Conservation (phyloP, 345 rosid species). For the Gossypium raimondii region DNA sequence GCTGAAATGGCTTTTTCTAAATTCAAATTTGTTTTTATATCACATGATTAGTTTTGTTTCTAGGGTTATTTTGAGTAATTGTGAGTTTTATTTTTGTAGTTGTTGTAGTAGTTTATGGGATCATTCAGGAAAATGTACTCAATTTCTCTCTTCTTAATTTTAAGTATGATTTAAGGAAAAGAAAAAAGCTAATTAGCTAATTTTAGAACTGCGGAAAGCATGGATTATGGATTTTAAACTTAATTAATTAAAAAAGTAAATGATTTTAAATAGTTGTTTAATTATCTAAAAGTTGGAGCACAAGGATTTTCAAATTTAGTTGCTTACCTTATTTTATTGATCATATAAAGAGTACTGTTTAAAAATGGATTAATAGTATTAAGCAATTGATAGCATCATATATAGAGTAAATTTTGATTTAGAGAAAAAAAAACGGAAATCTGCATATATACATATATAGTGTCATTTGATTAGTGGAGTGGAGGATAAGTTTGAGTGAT, state of each 20-base stretch:
- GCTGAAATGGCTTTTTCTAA: background rate
- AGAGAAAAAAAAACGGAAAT: background rate
- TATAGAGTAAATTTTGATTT: background rate
- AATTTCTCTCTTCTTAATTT: background rate
- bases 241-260: background rate
- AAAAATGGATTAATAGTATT: too few relatives aligned
- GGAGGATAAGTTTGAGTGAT: background rate
- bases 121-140: background rate
- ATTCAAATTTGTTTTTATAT: background rate
- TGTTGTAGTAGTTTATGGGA: background rate
- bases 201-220: background rate
- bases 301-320: background rate
- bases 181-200: background rate
- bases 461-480: background rate
- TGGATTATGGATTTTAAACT: background rate
- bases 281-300: background rate
- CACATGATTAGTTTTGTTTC: background rate
- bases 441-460: background rate
- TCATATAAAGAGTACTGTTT: background rate
- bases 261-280: background rate
- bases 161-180: background rate
- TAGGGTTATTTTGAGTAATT: background rate
- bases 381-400: background rate
- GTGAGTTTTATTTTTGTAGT: background rate
- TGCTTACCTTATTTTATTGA: background rate